Evolutionary conservation across 2,329 filamentous ascomycete genomes (phyloP).

Genomic region (Trichoderma atroviride): DNA sequence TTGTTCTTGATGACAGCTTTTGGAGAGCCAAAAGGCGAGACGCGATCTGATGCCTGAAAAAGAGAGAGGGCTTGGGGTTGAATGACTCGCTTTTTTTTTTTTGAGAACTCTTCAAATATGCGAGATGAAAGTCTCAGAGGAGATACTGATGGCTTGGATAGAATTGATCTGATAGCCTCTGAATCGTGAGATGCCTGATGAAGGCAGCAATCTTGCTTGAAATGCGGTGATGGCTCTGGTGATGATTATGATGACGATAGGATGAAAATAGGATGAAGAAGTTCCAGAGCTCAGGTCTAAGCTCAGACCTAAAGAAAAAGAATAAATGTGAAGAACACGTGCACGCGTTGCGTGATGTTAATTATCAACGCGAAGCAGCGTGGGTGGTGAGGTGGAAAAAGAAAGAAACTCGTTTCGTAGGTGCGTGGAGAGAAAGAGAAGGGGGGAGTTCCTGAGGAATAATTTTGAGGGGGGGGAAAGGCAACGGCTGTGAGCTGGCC

Average conservation of each 20-base stretch:
- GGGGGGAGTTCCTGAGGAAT: background rate
- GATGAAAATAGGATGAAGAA: conserved; percentile 1
- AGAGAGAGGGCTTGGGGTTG: background rate
- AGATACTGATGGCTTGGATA: background rate
- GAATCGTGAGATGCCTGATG: background rate
- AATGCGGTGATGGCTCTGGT: background rate
- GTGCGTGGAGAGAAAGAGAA: background rate
- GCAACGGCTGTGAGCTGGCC: background rate
- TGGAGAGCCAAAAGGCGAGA: background rate
- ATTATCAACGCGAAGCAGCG: background rate
- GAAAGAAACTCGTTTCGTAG: background rate
- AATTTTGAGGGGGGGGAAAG: background rate
- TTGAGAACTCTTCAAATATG: background rate
- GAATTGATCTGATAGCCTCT: background rate
- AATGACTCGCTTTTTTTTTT: background rate
- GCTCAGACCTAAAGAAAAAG: background rate
- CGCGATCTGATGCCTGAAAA: background rate
- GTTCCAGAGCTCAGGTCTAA: background rate
- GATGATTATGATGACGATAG: background rate
- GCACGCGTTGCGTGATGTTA: conserved; percentile 3
- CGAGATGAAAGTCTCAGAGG: background rate
- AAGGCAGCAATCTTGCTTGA: background rate
- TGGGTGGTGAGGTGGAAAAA: background rate
- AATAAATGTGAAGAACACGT: background rate
- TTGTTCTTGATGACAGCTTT: background rate